These are phyloP conservation scores for Triangularia verruculosa DNA, from an alignment of 2,329 filamentous ascomycete genomes.

Conservation along the genomic window DNA sequence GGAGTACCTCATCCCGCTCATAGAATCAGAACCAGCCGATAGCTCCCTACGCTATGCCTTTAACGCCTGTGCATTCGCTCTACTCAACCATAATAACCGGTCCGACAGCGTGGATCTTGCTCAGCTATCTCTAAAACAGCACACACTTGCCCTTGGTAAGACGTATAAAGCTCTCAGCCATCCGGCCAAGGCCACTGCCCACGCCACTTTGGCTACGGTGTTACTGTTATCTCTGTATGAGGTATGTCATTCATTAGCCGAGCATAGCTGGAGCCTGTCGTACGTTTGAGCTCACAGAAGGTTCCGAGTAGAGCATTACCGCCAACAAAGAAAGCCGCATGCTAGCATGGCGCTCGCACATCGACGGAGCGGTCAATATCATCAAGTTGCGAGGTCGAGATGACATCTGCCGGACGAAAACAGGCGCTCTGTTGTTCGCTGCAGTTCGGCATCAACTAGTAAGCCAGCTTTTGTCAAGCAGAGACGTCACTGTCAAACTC, in stretches of 20 bases:
- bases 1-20: constrained; percentile 56
- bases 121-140: constrained; percentile 48
- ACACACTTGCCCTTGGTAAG: constrained; percentile 51
- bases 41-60: constrained; percentile 54
- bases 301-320: constrained; percentile 44
- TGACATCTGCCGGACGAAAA: constrained; percentile 48
- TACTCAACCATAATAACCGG: constrained; percentile 51
- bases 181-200: constrained; percentile 46
- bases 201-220: constrained; percentile 57
- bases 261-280: neutral
- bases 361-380: constrained; percentile 59
- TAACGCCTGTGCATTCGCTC: constrained; percentile 56
- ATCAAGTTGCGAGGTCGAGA: constrained; percentile 55
- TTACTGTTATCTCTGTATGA: constrained; percentile 60
- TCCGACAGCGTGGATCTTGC: constrained; percentile 35
- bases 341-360: constrained; percentile 60
- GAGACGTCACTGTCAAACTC: neutral
- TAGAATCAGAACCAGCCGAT: constrained; percentile 44
- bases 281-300: neutral
- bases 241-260: constrained; percentile 30
- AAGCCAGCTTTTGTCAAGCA: constrained; percentile 19
- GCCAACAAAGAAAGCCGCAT: constrained; percentile 49
- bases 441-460: constrained; percentile 61
- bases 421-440: constrained; percentile 54
- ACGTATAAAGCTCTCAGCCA: constrained; percentile 53